Evolutionary conservation across 495 filamentous ascomycete species (phyloP).

Genomic region (Neurospora discreta): DNA sequence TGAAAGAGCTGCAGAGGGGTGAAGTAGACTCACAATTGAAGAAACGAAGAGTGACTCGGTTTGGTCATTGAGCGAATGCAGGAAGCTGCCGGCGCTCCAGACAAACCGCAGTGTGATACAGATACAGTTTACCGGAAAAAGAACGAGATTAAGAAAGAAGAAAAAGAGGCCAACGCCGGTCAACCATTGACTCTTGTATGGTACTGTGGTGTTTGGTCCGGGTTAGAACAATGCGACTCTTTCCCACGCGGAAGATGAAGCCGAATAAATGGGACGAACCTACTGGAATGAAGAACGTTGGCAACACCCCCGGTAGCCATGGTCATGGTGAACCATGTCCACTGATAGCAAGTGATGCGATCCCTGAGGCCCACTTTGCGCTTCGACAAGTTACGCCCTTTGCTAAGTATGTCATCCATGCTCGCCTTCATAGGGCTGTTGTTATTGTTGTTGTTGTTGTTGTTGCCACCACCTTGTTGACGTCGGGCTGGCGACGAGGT

Average conservation of each 20-base stretch:
- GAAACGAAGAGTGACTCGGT: conserved; percentile 74
- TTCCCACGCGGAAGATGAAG: not conserved
- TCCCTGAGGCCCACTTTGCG: conserved; percentile 31
- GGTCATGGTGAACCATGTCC: conserved; percentile 66
- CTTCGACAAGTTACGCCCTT: conserved; percentile 10
- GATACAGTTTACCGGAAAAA: conserved; percentile 59
- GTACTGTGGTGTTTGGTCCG: conserved; percentile 34
- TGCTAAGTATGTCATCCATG: conserved; percentile 20
- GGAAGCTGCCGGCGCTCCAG: conserved; percentile 59
- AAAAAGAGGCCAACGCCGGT: conserved; percentile 61
- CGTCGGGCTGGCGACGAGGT: not conserved
- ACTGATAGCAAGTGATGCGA: conserved; percentile 38
- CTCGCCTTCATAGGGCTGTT: conserved; percentile 9
- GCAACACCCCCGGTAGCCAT: conserved; percentile 83
- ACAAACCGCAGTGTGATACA: conserved; percentile 61
- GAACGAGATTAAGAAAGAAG: conserved; percentile 62
- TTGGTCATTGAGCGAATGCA: conserved; percentile 61
- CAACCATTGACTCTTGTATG: conserved; percentile 58
- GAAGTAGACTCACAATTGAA: conserved; percentile 39
- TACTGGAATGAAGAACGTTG: conserved; percentile 64
- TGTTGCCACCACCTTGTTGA: not conserved
- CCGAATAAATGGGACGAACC: conserved; percentile 5
- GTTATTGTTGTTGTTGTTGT: no score
- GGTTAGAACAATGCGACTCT: not conserved
- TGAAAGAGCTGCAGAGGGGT: not conserved